phyloP scores from a whole-genome alignment of 176 grass and related monocot species.

The Oryza glaberrima region DNA sequence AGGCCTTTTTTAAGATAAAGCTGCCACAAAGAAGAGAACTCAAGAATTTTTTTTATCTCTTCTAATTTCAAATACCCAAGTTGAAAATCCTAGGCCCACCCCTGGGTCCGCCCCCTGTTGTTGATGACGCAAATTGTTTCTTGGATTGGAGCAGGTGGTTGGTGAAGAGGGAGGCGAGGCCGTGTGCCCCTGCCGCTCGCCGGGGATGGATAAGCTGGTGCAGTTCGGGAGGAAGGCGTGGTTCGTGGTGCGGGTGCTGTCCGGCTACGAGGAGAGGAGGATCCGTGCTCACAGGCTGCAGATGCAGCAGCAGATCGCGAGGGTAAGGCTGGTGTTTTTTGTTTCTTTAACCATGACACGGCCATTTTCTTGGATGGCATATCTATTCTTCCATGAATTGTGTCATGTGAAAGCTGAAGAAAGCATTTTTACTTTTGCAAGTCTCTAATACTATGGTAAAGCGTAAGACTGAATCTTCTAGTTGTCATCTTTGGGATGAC shows the following conservation, averaged over 20 bases:
- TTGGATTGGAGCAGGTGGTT: neutral
- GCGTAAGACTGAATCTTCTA: neutral
- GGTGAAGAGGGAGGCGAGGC: neutral
- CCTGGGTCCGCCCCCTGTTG: no score
- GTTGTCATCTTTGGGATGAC: neutral
- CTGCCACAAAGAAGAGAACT: no score
- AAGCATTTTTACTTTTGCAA: neutral
- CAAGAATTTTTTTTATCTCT: no score
- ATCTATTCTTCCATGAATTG: neutral
- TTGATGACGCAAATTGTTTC: neutral
- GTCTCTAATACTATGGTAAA: no score
- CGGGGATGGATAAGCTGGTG: conserved; percentile 71
- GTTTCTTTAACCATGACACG: neutral
- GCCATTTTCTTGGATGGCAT: conserved; percentile 18
- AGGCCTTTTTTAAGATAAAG: no score
- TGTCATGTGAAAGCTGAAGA: neutral
- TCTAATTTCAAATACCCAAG: no score
- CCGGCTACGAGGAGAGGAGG: conserved; percentile 88
- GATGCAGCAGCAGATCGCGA: conserved; percentile 70
- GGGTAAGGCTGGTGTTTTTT: conserved; percentile 32
- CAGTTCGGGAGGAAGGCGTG: conserved; percentile 84
- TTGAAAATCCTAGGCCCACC: no score
- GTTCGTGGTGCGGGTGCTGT: conserved; percentile 82
- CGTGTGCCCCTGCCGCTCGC: no score
- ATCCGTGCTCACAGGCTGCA: conserved; percentile 84